Base-by-base conservation (phyloP, 2,329 filamentous ascomycete species). In the Sodiomyces alkalinus region DNA sequence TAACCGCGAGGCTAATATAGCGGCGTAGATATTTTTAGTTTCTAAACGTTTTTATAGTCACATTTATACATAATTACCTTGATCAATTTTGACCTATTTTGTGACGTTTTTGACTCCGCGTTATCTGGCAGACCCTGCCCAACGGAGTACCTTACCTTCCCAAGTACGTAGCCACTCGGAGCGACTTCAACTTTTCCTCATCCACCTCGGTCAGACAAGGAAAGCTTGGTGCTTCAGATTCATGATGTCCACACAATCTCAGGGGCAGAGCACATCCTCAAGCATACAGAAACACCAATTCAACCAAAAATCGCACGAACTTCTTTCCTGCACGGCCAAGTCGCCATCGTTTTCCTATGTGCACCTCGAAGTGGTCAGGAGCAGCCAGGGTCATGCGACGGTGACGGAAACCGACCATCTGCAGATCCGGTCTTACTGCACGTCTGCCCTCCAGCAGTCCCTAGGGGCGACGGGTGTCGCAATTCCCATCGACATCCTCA, bases 401-500 rank as follows among this genome's bases (percentile, higher is more conserved):
- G n/a, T n/a, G n/a, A n/a, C n/a, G n/a, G n/a, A n/a, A n/a, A 53
- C 81, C 5, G 78, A 85, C 48, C 55, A 61, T 3, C 53, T 83
- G 3, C 74, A 73, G 20, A 59, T 67, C 12, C 69, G 68, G 19
- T 58, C 70, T 1, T 74, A 79, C 43, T 67, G 79, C 39, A 68
- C 65, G 2, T 49, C 64, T 1, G 74, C 79, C 0, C 55, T 87
- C 6, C 58, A 58, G 1, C 68, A 78, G 35, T 85, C 80, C 41
- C 65, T 87, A 2, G 81, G 81, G 13, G 52, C 70, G 12, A 73
- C 69, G 0, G 81, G 81, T 8, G 53, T 62, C 2, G 71, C 69
- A 8, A 73, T 86, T 4, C 55, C 74, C 1, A 45, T 85, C 31
- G 81, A 87, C 43, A 69, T 86, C 13, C 60, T 87, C 19, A 70